These are phyloP conservation scores for Apium graveolens DNA, from an alignment of 129 eudicot species.

Conservation along the genomic window DNA sequence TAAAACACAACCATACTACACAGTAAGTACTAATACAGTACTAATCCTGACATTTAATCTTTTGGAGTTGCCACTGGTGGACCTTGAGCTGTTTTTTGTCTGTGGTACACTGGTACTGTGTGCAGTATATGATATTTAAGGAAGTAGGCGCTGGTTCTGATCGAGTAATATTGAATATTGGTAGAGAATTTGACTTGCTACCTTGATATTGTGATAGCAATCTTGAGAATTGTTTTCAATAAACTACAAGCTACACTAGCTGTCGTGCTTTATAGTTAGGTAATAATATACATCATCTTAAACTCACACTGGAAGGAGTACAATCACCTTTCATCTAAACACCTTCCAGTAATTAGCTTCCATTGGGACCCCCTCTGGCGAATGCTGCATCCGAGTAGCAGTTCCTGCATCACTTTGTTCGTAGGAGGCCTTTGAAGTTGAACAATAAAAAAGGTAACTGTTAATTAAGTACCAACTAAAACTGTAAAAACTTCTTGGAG, in stretches of 20 bases:
- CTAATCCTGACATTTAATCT: no score
- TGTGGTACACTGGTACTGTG: not conserved
- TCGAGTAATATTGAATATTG: not conserved
- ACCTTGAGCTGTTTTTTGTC: not conserved
- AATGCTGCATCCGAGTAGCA: not conserved
- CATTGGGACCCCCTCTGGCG: not conserved
- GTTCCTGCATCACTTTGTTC: not conserved
- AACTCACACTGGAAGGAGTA: not conserved
- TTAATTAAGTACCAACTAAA: not conserved
- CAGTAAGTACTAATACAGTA: no score
- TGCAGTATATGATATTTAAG: no score
- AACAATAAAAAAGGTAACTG: not conserved
- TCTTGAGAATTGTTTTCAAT: not conserved
- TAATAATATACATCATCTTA: not conserved
- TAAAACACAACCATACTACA: no score
- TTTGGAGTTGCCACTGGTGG: no score
- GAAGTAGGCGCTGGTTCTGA: no score
- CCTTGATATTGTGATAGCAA: not conserved
- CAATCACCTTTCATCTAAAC: not conserved
- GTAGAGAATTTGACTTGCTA: not conserved
- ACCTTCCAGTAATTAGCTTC: not conserved
- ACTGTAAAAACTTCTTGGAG: not conserved
- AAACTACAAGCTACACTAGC: not conserved
- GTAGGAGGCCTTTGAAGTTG: not conserved
- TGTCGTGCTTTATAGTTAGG: not conserved